Evolutionary conservation across 805 yeast genomes (phyloP).

Genomic region (Hanseniaspora clermontiae): DNA sequence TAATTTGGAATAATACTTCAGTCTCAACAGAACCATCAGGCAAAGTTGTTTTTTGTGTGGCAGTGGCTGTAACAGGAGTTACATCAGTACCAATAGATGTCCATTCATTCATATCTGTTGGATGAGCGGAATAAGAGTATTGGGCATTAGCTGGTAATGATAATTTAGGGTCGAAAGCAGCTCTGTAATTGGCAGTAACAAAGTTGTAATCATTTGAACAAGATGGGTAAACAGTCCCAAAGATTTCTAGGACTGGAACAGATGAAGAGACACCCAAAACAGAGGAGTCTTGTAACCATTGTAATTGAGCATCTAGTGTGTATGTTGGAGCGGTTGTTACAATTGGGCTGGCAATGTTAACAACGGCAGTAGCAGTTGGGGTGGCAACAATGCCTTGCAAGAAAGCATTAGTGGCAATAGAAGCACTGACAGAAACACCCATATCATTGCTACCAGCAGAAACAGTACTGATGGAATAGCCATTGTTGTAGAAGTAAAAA

Average conservation of each 20-base stretch:
- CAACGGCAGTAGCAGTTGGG: neutral
- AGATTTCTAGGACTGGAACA: constrained; percentile 5
- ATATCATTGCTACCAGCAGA: constrained; percentile 5
- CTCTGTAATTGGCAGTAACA: constrained; percentile 5
- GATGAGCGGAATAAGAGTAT: constrained; percentile 9
- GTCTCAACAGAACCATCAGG: constrained; percentile 17
- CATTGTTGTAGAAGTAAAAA: constrained; percentile 1
- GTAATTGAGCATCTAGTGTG: neutral
- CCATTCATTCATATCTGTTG: constrained; percentile 17
- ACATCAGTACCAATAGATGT: constrained; percentile 18
- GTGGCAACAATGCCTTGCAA: neutral
- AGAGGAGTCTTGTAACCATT: constrained; percentile 3
- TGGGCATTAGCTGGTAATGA: constrained; percentile 4
- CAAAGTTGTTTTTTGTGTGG: constrained; percentile 11
- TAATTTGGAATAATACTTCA: constrained; percentile 3
- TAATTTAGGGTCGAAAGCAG: neutral
- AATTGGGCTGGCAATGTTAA: neutral
- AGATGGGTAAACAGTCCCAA: constrained; percentile 8
- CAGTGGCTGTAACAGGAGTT: constrained; percentile 15
- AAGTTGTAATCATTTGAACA: constrained; percentile 7
- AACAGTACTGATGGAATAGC: neutral
- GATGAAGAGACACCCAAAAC: neutral
- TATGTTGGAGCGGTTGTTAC: neutral
- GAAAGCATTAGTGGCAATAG: constrained; percentile 7
- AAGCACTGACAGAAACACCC: constrained; percentile 2